Percentiles rank a stretch among this genome's conserved stretches.
phyloP scores from a whole-genome alignment of 2,329 filamentous ascomycete genomes.

The Cladosporium sp. region DNA sequence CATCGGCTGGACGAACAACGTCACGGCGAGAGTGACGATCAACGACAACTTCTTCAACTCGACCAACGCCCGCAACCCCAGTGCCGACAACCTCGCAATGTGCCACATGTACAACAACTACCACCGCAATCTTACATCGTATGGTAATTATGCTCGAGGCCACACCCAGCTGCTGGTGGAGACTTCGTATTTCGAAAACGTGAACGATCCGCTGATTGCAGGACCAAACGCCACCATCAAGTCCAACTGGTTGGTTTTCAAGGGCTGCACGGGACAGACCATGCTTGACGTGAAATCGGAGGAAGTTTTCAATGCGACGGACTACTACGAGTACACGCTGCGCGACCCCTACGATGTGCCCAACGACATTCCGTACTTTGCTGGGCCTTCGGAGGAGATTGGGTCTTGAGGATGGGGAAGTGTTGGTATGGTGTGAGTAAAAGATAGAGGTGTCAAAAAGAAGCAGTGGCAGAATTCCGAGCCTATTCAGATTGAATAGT shows the following conservation, averaged over 20 bases:
- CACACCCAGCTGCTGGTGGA: slow-evolving; percentile 29
- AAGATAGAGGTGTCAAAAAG: too few relatives aligned
- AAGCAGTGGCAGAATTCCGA: too few relatives aligned
- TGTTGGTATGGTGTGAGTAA: background rate
- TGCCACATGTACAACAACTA: slow-evolving; percentile 32
- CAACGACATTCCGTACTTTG: slow-evolving; percentile 15
- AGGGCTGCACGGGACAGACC: slow-evolving; percentile 26
- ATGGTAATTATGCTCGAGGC: slow-evolving; percentile 32
- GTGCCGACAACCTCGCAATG: slow-evolving; percentile 30
- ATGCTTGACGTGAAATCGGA: slow-evolving; percentile 27
- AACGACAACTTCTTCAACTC: slow-evolving; percentile 33
- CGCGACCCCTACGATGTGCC: slow-evolving; percentile 24
- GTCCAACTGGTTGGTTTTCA: slow-evolving; percentile 28
- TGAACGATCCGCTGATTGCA: slow-evolving; percentile 29
- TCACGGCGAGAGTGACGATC: slow-evolving; percentile 30
- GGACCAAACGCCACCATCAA: slow-evolving; percentile 26
- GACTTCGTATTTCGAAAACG: slow-evolving; percentile 30
- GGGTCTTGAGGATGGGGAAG: background rate
- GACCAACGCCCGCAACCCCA: slow-evolving; percentile 29
- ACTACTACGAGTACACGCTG: slow-evolving; percentile 29
- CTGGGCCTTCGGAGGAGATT: slow-evolving; percentile 17
- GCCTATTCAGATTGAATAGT: too few relatives aligned
- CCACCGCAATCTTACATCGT: slow-evolving; percentile 30
- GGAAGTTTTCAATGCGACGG: slow-evolving; percentile 26
- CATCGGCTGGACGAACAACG: slow-evolving; percentile 32